Evolutionary conservation across 2,329 filamentous ascomycete genomes (phyloP).

Genomic region (Penicillium sp.): DNA sequence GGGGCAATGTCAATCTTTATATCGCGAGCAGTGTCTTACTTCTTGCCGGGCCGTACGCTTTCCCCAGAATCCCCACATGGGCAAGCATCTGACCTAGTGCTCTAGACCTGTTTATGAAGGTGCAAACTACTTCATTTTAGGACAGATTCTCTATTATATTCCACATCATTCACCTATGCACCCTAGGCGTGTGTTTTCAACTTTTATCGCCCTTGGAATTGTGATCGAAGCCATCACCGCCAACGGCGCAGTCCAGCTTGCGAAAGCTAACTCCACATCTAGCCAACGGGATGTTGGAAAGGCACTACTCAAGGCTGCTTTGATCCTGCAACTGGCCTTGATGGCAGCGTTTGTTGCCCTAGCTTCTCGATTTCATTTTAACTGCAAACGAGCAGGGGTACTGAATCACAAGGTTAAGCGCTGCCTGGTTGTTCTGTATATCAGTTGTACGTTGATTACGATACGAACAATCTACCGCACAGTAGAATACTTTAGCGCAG

Average conservation of each 20-base stretch:
- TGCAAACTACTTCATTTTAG: conserved; percentile 55
- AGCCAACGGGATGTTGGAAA: conserved; percentile 44
- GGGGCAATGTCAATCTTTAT: conserved; percentile 37
- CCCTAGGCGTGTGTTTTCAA: conserved; percentile 60
- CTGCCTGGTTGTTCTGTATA: conserved; percentile 48
- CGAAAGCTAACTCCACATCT: conserved; percentile 39
- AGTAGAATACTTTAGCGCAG: conserved; percentile 48
- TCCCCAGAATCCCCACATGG: background rate
- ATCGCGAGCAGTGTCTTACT: conserved; percentile 43
- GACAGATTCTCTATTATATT: conserved; percentile 50
- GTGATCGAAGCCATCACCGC: conserved; percentile 51
- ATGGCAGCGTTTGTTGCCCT: conserved; percentile 52
- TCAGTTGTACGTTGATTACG: conserved; percentile 46
- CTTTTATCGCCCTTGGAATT: conserved; percentile 55
- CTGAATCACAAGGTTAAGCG: conserved; percentile 45
- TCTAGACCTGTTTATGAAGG: conserved; percentile 43
- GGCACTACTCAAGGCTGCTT: conserved; percentile 49
- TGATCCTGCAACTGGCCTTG: conserved; percentile 53
- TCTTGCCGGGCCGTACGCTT: conserved; percentile 40
- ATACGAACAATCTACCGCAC: conserved; percentile 51
- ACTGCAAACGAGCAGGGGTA: conserved; percentile 40
- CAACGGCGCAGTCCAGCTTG: conserved; percentile 51
- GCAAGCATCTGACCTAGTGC: background rate
- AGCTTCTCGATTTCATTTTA: conserved; percentile 48
- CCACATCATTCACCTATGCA: conserved; percentile 54